A percentile compares a stretch with the other conserved stretches of the same genome.
Conservation (phyloP, 129 eudicot genomes). For the Flaveria linearis region DNA sequence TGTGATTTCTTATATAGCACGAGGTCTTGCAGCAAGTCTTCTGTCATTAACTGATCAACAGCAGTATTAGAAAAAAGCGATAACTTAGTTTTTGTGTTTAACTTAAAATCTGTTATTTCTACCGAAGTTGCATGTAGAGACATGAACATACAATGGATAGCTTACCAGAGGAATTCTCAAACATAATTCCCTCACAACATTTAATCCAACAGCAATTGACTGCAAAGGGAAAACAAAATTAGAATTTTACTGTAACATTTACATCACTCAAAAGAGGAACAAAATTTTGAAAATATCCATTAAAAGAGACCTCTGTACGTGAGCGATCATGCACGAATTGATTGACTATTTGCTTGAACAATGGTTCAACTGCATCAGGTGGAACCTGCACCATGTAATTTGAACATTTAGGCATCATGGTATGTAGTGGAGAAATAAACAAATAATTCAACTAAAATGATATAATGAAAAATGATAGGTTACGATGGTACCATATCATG, state of each 20-base stretch:
- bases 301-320: conserved; percentile 73
- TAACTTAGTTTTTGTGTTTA: not conserved
- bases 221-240: conserved; percentile 33
- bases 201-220: conserved; percentile 96
- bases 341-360: conserved; percentile 85
- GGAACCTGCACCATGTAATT: conserved; percentile 64
- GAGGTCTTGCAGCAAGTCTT: conserved; percentile 96
- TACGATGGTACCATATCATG: conserved; percentile 84
- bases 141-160: conserved; percentile 1
- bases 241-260: not conserved
- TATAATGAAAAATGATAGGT: not conserved
- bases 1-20: conserved; percentile 81
- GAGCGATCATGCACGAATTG: conserved; percentile 92
- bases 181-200: conserved; percentile 95
- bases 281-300: not conserved
- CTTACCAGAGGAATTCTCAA: conserved; percentile 91
- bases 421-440: not conserved
- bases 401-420: conserved; percentile 10
- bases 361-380: conserved; percentile 94
- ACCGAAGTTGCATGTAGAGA: conserved; percentile 2
- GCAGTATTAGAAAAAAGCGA: not conserved
- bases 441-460: not conserved
- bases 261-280: conserved; percentile 5
- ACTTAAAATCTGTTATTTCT: not conserved
- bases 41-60: conserved; percentile 79